These are phyloP conservation scores for Phialophora chinensis DNA, from an alignment of 2,329 filamentous ascomycete genomes.

Conservation along the genomic window DNA sequence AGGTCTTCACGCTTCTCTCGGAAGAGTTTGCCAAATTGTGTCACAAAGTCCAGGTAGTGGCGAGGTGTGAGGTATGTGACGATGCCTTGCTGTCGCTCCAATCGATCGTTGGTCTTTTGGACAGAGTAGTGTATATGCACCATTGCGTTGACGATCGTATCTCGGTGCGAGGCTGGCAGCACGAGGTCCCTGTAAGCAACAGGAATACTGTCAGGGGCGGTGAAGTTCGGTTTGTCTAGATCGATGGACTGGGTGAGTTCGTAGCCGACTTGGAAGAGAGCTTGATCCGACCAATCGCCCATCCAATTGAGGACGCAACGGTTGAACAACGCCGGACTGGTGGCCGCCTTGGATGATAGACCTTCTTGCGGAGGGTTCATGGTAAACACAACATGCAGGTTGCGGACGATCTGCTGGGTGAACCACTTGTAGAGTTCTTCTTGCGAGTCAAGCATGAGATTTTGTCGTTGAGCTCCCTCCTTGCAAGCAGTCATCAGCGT, in stretches of 20 bases:
- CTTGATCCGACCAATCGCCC: constrained; percentile 99
- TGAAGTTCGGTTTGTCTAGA: constrained; percentile 84
- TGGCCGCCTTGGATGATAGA: constrained; percentile 92
- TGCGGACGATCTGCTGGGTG: constrained; percentile 98
- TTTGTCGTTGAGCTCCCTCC: constrained; percentile 95
- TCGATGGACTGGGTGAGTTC: constrained; percentile 97
- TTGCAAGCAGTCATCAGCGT: constrained; percentile 99
- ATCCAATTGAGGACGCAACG: constrained; percentile 99
- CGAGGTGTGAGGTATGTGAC: constrained; percentile 92
- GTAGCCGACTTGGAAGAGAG: constrained; percentile 94
- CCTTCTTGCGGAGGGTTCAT: constrained; percentile 99
- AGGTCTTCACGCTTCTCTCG: constrained; percentile 98
- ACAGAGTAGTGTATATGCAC: constrained; percentile 98
- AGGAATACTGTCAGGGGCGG: constrained; percentile 86
- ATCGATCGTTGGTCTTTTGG: constrained; percentile 83
- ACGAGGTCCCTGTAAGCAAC: constrained; percentile 86
- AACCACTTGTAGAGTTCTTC: constrained; percentile 99
- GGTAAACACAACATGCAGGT: constrained; percentile 97
- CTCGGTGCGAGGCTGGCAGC: constrained; percentile 86
- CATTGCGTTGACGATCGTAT: constrained; percentile 96
- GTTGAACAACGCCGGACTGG: constrained; percentile 98
- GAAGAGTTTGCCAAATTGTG: constrained; percentile 96
- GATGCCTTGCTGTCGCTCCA: constrained; percentile 90
- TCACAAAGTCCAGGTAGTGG: constrained; percentile 97
- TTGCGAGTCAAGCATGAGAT: constrained; percentile 91